A percentile compares a stretch with the other conserved stretches of the same genome.
Conservation (phyloP, 2,329 filamentous ascomycete genomes). For the Elsinoe arachidis region DNA sequence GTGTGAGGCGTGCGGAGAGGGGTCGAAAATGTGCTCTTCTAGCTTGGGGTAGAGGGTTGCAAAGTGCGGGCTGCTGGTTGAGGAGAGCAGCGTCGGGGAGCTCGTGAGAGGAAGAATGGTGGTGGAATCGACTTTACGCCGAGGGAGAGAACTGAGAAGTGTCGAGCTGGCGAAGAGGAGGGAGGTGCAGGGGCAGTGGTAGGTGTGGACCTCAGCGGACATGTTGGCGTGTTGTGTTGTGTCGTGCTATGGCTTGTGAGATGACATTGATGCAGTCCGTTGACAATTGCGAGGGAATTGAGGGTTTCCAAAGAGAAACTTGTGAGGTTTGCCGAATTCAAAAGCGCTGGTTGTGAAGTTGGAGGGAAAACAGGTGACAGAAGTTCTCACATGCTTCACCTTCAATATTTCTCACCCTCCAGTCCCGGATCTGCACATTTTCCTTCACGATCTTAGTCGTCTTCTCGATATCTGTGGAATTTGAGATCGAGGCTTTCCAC, state of each 20-base stretch:
- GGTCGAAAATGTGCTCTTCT: conserved; percentile 16
- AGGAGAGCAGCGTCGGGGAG: not conserved
- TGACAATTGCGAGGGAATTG: not conserved
- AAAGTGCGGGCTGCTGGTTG: not conserved
- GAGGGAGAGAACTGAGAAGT: conserved; percentile 44
- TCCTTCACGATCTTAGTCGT: too few relatives aligned
- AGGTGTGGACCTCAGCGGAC: conserved; percentile 38
- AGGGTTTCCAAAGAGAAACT: too few relatives aligned
- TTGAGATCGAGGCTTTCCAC: too few relatives aligned
- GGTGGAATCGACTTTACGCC: conserved; percentile 45
- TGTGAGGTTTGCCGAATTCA: too few relatives aligned
- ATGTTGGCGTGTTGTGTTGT: not conserved
- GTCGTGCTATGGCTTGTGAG: too few relatives aligned
- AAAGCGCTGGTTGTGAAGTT: too few relatives aligned
- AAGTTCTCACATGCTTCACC: too few relatives aligned
- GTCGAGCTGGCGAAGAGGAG: conserved; percentile 54
- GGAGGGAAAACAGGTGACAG: too few relatives aligned
- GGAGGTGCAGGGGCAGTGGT: conserved; percentile 59
- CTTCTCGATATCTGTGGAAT: not conserved
- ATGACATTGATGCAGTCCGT: not conserved
- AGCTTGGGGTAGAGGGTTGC: not conserved
- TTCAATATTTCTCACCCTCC: too few relatives aligned
- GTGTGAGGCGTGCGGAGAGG: not conserved
- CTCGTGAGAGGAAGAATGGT: conserved; percentile 31
- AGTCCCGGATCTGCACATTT: too few relatives aligned